These are phyloP conservation scores for Ceratobasidium theobromae DNA, from an alignment of 1,284 basidiomycete species.

Conservation along the genomic window DNA sequence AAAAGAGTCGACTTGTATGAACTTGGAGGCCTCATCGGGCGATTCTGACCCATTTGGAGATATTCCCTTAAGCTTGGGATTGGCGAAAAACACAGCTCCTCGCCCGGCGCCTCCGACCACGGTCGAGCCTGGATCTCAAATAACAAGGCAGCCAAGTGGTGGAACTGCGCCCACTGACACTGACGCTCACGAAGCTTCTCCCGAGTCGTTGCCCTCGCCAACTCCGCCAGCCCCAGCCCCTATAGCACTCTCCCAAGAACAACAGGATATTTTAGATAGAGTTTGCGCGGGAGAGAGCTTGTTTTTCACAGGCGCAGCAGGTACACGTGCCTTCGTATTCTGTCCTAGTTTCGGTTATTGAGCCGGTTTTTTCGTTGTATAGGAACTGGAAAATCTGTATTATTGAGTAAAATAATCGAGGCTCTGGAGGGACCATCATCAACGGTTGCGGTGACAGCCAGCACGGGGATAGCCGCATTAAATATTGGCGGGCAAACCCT, in stretches of 20 bases:
- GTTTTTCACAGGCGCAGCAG: slow-evolving; percentile 36
- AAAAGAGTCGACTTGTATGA: neutral
- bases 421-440: slow-evolving; percentile 54
- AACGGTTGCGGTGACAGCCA: slow-evolving; percentile 82
- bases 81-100: neutral
- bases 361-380: neutral
- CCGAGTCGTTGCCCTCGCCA: neutral
- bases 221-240: neutral
- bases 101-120: neutral
- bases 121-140: too few relatives aligned
- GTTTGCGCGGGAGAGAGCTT: slow-evolving; percentile 32
- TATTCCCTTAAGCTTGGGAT: neutral
- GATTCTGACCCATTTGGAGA: neutral
- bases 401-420: slow-evolving; percentile 86
- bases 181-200: neutral
- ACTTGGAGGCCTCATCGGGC: neutral
- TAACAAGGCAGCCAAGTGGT: too few relatives aligned
- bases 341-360: neutral
- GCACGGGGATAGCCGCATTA: slow-evolving; percentile 88
- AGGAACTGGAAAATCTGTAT: slow-evolving; percentile 95
- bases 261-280: slow-evolving; percentile 26
- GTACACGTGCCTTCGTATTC: neutral
- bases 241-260: slow-evolving; percentile 32
- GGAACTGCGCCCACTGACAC: too few relatives aligned
- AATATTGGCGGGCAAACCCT: slow-evolving; percentile 93